These are phyloP conservation scores for Marchantia polymorpha DNA, from an alignment of 225 moss, liverwort and hornwort genomes.

Conservation along the genomic window DNA sequence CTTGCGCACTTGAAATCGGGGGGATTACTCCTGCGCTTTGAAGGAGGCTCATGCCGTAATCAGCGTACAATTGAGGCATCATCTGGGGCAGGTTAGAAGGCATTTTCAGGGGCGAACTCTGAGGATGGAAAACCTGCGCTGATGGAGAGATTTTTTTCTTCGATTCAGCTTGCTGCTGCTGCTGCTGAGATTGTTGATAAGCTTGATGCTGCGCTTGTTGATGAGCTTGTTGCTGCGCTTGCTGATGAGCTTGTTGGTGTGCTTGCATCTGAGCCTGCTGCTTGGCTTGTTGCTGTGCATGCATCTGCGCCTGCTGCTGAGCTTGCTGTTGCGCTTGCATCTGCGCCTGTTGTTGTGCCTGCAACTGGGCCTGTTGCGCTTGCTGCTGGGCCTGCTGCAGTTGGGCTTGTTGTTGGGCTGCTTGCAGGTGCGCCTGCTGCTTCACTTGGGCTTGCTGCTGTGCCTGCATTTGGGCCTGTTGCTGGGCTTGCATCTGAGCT, in stretches of 20 bases:
- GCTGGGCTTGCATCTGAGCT: constrained; percentile 10
- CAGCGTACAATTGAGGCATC: constrained; percentile 24
- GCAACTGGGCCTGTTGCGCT: not conserved
- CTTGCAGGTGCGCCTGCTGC: constrained; percentile 13
- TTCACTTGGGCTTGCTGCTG: constrained; percentile 7
- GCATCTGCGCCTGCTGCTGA: constrained; percentile 6
- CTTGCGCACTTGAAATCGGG: constrained; percentile 13
- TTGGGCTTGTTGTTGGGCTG: constrained; percentile 10
- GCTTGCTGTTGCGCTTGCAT: not conserved
- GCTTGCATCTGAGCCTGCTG: constrained; percentile 16
- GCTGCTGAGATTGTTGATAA: constrained; percentile 14
- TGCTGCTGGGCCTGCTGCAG: not conserved
- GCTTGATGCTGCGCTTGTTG: constrained; percentile 1
- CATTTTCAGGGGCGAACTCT: constrained; percentile 18
- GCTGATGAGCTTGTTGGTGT: constrained; percentile 11
- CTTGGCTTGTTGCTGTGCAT: constrained; percentile 2
- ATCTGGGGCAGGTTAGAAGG: constrained; percentile 24
- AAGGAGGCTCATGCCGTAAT: constrained; percentile 21
- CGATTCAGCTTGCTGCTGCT: constrained; percentile 22
- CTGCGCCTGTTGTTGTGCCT: constrained; percentile 7
- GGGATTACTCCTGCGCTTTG: constrained; percentile 17
- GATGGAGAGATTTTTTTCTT: constrained; percentile 20
- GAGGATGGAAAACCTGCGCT: constrained; percentile 29
- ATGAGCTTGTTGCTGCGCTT: constrained; percentile 1
- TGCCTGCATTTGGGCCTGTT: constrained; percentile 12